Evolutionary conservation across 192 early-diverging fungal genomes (phyloP).

Genomic region (Coemansia sp.): DNA sequence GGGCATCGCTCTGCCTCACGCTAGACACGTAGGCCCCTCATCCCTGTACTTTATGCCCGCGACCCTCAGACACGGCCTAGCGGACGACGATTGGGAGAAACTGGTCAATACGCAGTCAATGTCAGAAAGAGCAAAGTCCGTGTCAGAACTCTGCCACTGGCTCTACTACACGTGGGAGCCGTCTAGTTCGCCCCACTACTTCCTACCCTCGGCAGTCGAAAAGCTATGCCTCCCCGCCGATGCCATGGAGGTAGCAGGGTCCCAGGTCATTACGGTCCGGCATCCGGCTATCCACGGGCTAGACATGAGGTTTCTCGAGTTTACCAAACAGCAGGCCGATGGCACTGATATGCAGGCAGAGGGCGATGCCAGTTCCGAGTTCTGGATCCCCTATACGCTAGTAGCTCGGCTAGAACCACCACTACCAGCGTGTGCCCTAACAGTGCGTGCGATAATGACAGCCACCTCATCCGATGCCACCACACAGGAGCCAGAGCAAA

Average conservation of each 20-base stretch:
- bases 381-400: constrained; percentile 37
- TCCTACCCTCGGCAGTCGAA: constrained; percentile 19
- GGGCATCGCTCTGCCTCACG: constrained; percentile 39
- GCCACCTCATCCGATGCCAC: constrained; percentile 1
- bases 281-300: constrained; percentile 41
- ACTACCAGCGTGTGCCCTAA: constrained; percentile 42
- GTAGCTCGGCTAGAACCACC: constrained; percentile 30
- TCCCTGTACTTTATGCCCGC: constrained; percentile 36
- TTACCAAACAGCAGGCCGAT: not conserved
- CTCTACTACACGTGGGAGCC: constrained; percentile 44
- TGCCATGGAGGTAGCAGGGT: constrained; percentile 23
- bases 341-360: not conserved
- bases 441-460: constrained; percentile 34
- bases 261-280: constrained; percentile 8
- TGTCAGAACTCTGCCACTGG: constrained; percentile 19
- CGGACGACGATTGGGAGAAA: constrained; percentile 6
- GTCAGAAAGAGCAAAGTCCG: not conserved
- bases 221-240: constrained; percentile 27
- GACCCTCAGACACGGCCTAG: constrained; percentile 12
- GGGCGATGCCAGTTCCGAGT: not conserved
- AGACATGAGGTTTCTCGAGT: constrained; percentile 36
- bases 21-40: constrained; percentile 39
- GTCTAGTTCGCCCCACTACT: constrained; percentile 22
- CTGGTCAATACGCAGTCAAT: not conserved
- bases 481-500: not conserved